Evolutionary conservation across 495 filamentous ascomycete species (phyloP).

Genomic region (Trypethelium eluteriae): DNA sequence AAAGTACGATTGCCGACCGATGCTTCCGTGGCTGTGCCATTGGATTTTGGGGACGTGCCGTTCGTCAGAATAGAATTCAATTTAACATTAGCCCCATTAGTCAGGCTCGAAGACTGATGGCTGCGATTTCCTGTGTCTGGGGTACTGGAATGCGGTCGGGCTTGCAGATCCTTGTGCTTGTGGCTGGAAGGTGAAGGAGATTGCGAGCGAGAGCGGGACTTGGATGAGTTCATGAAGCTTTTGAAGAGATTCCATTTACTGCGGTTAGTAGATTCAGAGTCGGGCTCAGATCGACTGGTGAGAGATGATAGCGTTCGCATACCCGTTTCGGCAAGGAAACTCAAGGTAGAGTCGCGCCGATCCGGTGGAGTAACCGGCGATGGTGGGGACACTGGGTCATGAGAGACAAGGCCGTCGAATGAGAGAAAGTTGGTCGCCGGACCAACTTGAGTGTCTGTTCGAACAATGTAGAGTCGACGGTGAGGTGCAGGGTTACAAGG

Average conservation of each 20-base stretch:
- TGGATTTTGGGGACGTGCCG: conserved; percentile 9
- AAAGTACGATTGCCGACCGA: conserved; percentile 43
- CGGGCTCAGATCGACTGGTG: conserved; percentile 18
- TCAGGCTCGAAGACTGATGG: neutral
- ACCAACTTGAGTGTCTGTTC: conserved; percentile 60
- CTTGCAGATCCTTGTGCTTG: neutral
- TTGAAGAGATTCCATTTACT: conserved; percentile 22
- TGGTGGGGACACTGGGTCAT: conserved; percentile 27
- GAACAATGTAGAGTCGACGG: conserved; percentile 82
- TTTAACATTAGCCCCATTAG: neutral
- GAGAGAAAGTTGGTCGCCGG: conserved; percentile 51
- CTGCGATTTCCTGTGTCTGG: neutral
- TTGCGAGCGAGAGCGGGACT: conserved; percentile 21
- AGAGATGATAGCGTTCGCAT: conserved; percentile 25
- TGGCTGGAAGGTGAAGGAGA: conserved; percentile 5
- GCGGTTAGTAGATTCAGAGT: conserved; percentile 10
- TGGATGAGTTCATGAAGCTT: conserved; percentile 21
- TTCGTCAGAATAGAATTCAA: neutral
- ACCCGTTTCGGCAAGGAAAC: conserved; percentile 21
- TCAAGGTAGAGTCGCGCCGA: conserved; percentile 22
- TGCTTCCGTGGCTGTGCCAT: neutral
- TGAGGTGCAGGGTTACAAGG: conserved; percentile 86
- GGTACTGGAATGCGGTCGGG: neutral
- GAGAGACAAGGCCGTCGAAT: conserved; percentile 54
- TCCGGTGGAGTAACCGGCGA: conserved; percentile 33